Evolutionary conservation across 176 grass and related monocot genomes (phyloP).

Genomic region (Hsuehochloa calcarea): DNA sequence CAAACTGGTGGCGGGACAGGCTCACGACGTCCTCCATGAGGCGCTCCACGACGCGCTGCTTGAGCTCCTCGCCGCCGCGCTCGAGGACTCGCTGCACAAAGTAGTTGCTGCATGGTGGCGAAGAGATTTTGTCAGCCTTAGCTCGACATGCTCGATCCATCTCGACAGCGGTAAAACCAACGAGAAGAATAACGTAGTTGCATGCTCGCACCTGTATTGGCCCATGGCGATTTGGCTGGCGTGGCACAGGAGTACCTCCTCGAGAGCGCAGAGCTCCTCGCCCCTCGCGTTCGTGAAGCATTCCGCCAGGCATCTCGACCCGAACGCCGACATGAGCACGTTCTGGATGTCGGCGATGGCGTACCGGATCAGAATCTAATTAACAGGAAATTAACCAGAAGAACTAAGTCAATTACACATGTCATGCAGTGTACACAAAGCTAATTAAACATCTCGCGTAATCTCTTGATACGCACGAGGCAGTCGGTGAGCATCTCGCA

Average conservation of each 20-base stretch:
- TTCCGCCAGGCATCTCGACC: conserved; percentile 13
- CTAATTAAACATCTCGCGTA: neutral
- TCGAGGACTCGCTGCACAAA: conserved; percentile 36
- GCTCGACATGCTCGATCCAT: neutral
- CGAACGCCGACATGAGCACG: neutral
- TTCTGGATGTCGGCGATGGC: neutral
- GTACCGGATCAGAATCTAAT: conserved; percentile 13
- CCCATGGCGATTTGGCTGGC: neutral
- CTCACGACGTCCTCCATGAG: conserved; percentile 12
- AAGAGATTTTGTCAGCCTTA: neutral
- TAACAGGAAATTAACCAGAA: neutral
- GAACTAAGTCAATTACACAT: neutral
- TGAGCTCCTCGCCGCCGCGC: neutral
- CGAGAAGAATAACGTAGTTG: neutral
- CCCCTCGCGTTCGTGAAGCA: neutral
- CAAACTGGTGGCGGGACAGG: conserved; percentile 13
- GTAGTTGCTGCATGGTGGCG: conserved; percentile 36
- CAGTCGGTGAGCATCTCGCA: neutral
- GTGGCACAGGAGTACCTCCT: neutral
- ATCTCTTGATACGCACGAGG: neutral
- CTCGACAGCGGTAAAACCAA: no score
- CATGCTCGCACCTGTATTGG: conserved; percentile 9
- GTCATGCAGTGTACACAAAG: no score
- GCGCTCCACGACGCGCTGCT: neutral
- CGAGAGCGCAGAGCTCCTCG: neutral